phyloP scores from a whole-genome alignment of 2,329 filamentous ascomycete species.

The Pseudogymnoascus sp. region DNA sequence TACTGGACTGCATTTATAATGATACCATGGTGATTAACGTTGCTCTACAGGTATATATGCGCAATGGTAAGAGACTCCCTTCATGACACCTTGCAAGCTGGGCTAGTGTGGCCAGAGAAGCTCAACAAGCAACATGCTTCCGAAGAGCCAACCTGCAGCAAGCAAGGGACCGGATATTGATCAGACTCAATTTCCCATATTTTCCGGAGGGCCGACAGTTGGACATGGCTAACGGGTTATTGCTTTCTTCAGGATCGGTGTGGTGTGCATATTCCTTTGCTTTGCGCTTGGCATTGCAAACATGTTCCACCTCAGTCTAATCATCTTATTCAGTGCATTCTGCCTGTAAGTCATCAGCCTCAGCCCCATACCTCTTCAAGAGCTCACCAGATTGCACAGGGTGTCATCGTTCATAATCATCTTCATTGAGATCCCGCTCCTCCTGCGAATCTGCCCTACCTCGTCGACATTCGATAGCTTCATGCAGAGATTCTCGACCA shows the following conservation, averaged over 20 bases:
- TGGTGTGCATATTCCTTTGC: conserved; percentile 62
- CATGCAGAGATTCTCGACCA: conserved; percentile 88
- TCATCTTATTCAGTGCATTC: conserved; percentile 38
- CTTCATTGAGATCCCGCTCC: conserved; percentile 84
- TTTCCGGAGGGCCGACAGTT: neutral
- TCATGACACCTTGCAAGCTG: conserved; percentile 5
- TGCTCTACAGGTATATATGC: conserved; percentile 2
- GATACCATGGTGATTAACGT: conserved; percentile 1
- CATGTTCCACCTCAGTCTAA: conserved; percentile 48
- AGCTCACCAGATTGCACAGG: conserved; percentile 34
- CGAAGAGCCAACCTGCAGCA: neutral
- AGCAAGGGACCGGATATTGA: neutral
- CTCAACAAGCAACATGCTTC: neutral
- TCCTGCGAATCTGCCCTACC: conserved; percentile 95
- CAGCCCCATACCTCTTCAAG: neutral
- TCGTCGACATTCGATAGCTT: conserved; percentile 79
- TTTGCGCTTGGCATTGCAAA: conserved; percentile 61
- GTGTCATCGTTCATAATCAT: conserved; percentile 64
- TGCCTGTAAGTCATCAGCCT: conserved; percentile 40
- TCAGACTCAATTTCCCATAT: neutral
- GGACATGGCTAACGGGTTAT: neutral
- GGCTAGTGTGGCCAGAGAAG: neutral
- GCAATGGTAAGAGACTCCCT: conserved; percentile 8
- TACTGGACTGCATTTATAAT: conserved; percentile 17
- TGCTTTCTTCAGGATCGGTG: conserved; percentile 48